A percentile compares a stretch with the other conserved stretches of the same genome.
These are phyloP conservation scores for Emergomyces africanus DNA, from an alignment of 2,329 filamentous ascomycete species.

Conservation along the genomic window DNA sequence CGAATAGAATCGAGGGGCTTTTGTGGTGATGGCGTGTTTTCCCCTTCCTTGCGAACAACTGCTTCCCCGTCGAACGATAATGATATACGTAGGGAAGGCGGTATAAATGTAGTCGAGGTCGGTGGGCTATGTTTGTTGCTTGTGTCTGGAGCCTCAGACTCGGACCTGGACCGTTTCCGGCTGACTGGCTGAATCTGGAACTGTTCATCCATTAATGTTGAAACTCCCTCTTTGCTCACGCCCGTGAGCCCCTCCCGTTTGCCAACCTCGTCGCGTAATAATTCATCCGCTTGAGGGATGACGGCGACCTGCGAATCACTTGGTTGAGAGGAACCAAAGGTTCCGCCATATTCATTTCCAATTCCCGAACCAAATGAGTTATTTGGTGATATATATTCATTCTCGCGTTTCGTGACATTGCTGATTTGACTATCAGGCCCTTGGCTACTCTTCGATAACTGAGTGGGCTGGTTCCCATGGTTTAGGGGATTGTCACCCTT, in stretches of 20 bases:
- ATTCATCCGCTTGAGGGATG: neutral
- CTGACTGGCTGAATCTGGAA: conserved; percentile 12
- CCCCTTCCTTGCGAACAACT: conserved; percentile 25
- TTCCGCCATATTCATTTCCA: neutral
- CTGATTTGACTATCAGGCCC: neutral
- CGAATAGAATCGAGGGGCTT: conserved; percentile 45
- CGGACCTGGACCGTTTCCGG: conserved; percentile 24
- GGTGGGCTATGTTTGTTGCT: conserved; percentile 2
- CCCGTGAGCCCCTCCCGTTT: neutral
- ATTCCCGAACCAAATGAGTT: neutral
- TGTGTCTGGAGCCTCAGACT: conserved; percentile 8
- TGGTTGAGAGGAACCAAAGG: neutral
- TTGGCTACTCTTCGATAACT: neutral
- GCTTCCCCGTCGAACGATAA: conserved; percentile 30
- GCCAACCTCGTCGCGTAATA: neutral
- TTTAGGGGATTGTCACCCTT: conserved; percentile 11
- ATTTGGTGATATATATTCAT: neutral
- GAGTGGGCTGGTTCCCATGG: neutral
- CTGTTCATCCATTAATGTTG: neutral
- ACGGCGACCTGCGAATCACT: neutral
- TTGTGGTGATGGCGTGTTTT: conserved; percentile 29
- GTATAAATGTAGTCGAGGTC: conserved; percentile 4
- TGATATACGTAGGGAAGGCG: conserved; percentile 29
- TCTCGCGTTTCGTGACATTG: neutral
- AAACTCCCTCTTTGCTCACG: neutral